Evolutionary conservation across 345 rosid species (phyloP), one percentile per base, ranked within the genome.

Genomic region (Linum tenue): DNA sequence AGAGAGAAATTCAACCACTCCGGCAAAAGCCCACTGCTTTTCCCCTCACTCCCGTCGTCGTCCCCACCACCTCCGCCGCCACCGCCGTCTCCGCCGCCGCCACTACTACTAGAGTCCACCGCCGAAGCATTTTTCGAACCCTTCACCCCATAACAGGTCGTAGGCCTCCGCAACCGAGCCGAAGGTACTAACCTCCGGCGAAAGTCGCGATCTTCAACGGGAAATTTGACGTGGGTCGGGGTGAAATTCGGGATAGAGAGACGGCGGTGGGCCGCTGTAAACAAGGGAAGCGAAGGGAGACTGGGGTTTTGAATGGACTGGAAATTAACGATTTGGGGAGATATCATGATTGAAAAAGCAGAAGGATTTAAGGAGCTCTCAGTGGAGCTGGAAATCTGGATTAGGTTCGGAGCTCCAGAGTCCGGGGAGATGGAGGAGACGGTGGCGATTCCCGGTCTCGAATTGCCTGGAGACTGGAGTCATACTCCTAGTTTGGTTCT

Each of bases 1-100:
- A 89, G 31, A 50, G 83, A 83, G 51, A 94, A 60, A 55, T 84
- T 81, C 41, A 88, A 44, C 95, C 96, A 94, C 43, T 87, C 96
- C 2, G 96, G 90, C 43, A 88, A 76, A n/a, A 78, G 14, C n/a
- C 91, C 89, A 48, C 72, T 76, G 31, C 66, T 77, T 66, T 73
- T 86, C 66, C 67, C 83, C 63, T 81, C 84, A 17, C 62, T 74
- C 10, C 51, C 77, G 14, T 37, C 66, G 31, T 77, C 89, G 17
- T 69, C 97, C 2, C 73, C 90, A 7, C 77, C 94, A 0, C 69
- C 79, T 0, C 75, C 87, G 0, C 76, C 88, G 3, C 69, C 83
- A 0, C 79, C 82, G 2, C 72, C 86, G 0, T 70, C 77, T 3
- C 69, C 89, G 0, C 71, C 69, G 6, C 66, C 61, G 1, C 69